A percentile compares a stretch with the other conserved stretches of the same genome.
Evolutionary conservation across 1,139 yeast species (phyloP).

Genomic region (Hemisphaericaspora lyxosophila): DNA sequence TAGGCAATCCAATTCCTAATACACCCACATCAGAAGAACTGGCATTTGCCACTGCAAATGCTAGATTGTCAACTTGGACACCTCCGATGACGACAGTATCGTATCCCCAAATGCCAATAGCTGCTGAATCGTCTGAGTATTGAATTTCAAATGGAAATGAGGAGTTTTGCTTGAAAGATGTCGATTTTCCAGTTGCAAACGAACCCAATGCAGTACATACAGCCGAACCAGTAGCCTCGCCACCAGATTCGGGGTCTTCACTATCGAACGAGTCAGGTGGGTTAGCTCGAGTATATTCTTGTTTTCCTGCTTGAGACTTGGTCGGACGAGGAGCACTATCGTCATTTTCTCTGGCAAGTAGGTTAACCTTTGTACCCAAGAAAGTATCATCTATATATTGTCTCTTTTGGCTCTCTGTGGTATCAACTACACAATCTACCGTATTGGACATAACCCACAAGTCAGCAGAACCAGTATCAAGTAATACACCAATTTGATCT

Average conservation of each 20-base stretch:
- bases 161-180: constrained; percentile 34
- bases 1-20: constrained; percentile 56
- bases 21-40: constrained; percentile 47
- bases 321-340: not conserved
- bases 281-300: constrained; percentile 12
- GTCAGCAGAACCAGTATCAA: constrained; percentile 50
- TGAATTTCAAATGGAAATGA: constrained; percentile 36
- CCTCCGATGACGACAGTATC: constrained; percentile 44
- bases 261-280: constrained; percentile 15
- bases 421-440: constrained; percentile 22
- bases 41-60: constrained; percentile 51
- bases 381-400: too few relatives aligned
- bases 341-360: not conserved
- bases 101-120: constrained; percentile 59
- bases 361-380: not conserved
- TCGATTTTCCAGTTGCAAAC: constrained; percentile 34
- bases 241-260: constrained; percentile 11
- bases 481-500: constrained; percentile 32
- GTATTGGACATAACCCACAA: constrained; percentile 45
- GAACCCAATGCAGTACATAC: constrained; percentile 43
- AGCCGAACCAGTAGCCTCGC: constrained; percentile 15
- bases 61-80: constrained; percentile 41
- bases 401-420: constrained; percentile 5
- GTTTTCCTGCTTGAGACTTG: not conserved
- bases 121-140: constrained; percentile 65